Evolutionary conservation across 164 flowering plant species (phyloP).

Genomic region (Malania oleifera): DNA sequence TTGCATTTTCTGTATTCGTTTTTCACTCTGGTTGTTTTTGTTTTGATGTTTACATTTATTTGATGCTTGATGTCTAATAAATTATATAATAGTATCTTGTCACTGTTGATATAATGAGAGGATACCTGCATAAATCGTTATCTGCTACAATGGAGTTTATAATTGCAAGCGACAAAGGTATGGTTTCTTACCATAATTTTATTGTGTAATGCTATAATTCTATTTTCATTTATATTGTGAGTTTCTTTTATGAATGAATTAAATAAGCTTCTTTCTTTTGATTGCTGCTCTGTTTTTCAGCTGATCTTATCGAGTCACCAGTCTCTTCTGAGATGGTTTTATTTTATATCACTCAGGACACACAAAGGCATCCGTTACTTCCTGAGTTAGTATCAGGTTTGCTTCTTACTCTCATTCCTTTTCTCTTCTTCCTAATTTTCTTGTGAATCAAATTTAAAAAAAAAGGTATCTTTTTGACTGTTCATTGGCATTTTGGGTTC

Average conservation of each 20-base stretch:
- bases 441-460: background rate
- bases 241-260: background rate
- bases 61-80: constrained; percentile 22
- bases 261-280: background rate
- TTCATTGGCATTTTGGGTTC: background rate
- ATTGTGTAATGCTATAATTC: background rate
- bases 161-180: constrained; percentile 77
- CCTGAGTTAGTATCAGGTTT: constrained; percentile 76
- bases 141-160: constrained; percentile 78
- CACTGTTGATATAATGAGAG: constrained; percentile 74
- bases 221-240: background rate
- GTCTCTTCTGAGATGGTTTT: constrained; percentile 70
- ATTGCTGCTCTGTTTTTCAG: constrained; percentile 30
- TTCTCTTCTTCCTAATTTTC: background rate
- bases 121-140: constrained; percentile 78
- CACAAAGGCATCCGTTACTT: constrained; percentile 83
- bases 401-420: background rate
- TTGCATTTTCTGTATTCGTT: background rate
- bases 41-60: background rate
- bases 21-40: background rate
- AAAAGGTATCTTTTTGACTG: background rate
- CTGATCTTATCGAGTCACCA: constrained; percentile 45
- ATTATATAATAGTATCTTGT: constrained; percentile 60
- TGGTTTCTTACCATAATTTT: background rate
- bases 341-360: constrained; percentile 88